Conservation (phyloP, 1,284 basidiomycete species). For the Cystobasidiaceae sp. region DNA sequence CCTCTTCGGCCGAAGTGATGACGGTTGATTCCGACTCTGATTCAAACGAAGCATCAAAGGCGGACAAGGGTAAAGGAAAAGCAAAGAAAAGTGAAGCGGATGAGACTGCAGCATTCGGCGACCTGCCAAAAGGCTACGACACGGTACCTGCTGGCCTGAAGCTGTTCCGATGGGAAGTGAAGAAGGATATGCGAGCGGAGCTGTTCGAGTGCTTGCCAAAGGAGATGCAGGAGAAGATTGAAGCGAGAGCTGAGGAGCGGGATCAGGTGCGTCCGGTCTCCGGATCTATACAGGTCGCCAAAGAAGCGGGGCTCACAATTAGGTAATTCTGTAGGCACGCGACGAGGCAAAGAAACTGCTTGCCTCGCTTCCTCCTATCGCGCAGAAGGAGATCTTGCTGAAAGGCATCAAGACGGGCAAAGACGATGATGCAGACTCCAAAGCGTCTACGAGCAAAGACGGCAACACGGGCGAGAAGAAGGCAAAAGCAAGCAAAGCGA, state of each 20-base stretch:
- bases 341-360: constrained; percentile 31
- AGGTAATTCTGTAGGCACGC: too few relatives aligned
- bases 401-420: constrained; percentile 16
- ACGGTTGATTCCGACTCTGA: constrained; percentile 1
- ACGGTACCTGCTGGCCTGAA: constrained; percentile 49
- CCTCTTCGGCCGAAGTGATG: constrained; percentile 54
- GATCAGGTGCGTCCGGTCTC: too few relatives aligned
- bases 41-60: constrained; percentile 42
- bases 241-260: constrained; percentile 33
- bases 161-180: constrained; percentile 85
- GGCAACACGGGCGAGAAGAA: neutral
- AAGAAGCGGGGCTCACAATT: constrained; percentile 19
- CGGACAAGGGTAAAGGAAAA: constrained; percentile 19
- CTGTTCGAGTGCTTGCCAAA: constrained; percentile 19
- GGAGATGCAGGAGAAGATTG: constrained; percentile 32
- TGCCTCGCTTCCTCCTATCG: neutral
- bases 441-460: neutral
- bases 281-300: too few relatives aligned
- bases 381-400: constrained; percentile 7
- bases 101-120: neutral
- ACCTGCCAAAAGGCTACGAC: constrained; percentile 9
- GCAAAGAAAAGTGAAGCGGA: neutral
- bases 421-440: neutral
- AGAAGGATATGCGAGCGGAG: constrained; percentile 45
- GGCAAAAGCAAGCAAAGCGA: constrained; percentile 18